Evolutionary conservation across 1,139 yeast species (phyloP).

Genomic region (Diutina rugosa): DNA sequence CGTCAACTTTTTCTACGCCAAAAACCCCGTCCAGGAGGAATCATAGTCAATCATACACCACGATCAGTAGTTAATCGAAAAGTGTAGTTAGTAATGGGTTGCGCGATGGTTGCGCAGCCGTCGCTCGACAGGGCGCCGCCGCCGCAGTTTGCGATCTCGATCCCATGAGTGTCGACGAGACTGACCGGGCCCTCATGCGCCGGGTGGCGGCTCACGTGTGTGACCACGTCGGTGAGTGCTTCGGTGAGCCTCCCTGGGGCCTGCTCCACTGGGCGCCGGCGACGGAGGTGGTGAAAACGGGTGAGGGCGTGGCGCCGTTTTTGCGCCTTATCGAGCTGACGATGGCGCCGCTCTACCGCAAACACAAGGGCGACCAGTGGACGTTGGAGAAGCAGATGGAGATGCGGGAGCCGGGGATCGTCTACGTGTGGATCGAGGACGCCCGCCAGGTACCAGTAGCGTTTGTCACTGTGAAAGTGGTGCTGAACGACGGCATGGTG

Average conservation of each 20-base stretch:
- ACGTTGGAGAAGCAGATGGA: slow-evolving; percentile 26
- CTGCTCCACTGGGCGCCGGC: neutral
- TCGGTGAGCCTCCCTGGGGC: neutral
- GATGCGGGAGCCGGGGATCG: slow-evolving; percentile 31
- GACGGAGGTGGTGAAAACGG: neutral
- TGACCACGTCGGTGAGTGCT: neutral
- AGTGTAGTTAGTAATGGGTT: too few species aligned
- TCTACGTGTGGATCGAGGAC: slow-evolving; percentile 20
- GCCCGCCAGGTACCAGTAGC: slow-evolving; percentile 15
- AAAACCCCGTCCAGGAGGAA: slow-evolving; percentile 21
- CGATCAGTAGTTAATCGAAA: too few species aligned
- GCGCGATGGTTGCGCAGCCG: too few species aligned
- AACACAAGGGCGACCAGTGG: slow-evolving; percentile 31
- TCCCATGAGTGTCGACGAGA: neutral
- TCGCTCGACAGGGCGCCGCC: too few species aligned
- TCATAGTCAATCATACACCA: too few species aligned
- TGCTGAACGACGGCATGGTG: slow-evolving; percentile 14
- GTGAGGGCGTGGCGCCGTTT: slow-evolving; percentile 7
- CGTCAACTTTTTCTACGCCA: slow-evolving; percentile 70
- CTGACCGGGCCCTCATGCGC: neutral
- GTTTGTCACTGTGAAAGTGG: slow-evolving; percentile 30
- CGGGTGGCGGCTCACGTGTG: neutral
- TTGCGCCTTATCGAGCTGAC: slow-evolving; percentile 17
- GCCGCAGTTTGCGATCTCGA: neutral
- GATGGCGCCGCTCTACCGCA: slow-evolving; percentile 17